These are phyloP conservation scores for Vaccinium vitisidaea DNA, from an alignment of 148 eudicot species.

Conservation along the genomic window DNA sequence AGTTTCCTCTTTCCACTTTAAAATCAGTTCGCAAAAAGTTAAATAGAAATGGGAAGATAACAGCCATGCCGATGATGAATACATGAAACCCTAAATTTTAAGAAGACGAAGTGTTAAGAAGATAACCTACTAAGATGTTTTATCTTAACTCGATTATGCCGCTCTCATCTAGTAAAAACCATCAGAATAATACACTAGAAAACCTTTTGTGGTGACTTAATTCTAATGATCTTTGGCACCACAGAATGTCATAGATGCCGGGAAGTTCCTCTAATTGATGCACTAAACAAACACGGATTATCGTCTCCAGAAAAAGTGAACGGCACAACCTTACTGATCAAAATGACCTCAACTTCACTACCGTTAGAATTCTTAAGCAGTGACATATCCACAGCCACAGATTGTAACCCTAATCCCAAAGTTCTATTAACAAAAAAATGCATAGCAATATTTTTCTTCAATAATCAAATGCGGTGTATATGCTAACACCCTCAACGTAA, in stretches of 20 bases:
- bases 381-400: neutral
- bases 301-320: neutral
- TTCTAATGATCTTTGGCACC: neutral
- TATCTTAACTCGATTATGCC: neutral
- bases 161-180: neutral
- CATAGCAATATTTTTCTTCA: neutral
- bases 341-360: neutral
- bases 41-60: neutral
- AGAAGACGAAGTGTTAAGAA: neutral
- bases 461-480: neutral
- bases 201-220: neutral
- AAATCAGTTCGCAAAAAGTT: neutral
- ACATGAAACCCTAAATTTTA: neutral
- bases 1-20: neutral
- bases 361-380: neutral
- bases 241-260: neutral
- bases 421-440: neutral
- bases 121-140: neutral
- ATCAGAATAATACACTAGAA: neutral
- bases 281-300: neutral
- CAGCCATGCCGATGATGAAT: neutral
- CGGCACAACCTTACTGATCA: neutral
- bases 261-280: neutral
- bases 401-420: neutral
- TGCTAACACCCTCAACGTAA: neutral